Conservation (phyloP, 495 filamentous ascomycete species). For the Daldinia caldariorum region DNA sequence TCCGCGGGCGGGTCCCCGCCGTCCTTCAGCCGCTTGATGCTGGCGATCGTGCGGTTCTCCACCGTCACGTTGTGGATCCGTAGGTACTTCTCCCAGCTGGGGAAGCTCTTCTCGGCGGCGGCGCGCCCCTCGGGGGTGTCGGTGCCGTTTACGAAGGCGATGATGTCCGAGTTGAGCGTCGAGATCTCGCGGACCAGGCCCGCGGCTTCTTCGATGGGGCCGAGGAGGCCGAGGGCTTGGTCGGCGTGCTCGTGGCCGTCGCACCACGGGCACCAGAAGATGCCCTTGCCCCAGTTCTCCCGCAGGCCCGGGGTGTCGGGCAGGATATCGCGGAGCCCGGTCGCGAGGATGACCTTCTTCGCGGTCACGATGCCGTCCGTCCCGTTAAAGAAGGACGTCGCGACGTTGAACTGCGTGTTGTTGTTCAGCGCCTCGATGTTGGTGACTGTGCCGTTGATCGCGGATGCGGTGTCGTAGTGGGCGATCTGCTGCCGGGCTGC, state of each 20-base stretch:
- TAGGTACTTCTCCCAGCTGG: constrained; percentile 59
- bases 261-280: constrained; percentile 72
- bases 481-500: constrained; percentile 62
- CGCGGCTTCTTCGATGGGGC: constrained; percentile 52
- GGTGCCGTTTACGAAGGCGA: constrained; percentile 66
- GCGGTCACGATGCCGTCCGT: constrained; percentile 50
- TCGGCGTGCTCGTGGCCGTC: constrained; percentile 67
- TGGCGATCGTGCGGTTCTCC: constrained; percentile 63
- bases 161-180: constrained; percentile 55
- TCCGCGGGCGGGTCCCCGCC: constrained; percentile 53
- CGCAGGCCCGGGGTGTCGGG: constrained; percentile 62
- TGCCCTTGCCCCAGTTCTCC: constrained; percentile 65
- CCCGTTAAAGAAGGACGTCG: constrained; percentile 39
- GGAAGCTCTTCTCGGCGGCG: constrained; percentile 51
- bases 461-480: constrained; percentile 58
- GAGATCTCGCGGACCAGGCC: constrained; percentile 59
- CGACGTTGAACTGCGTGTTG: constrained; percentile 59
- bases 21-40: constrained; percentile 58
- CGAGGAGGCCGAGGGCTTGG: constrained; percentile 64
- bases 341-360: constrained; percentile 65
- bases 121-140: constrained; percentile 55
- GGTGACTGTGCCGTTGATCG: constrained; percentile 62
- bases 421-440: constrained; percentile 53
- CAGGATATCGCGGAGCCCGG: constrained; percentile 63
- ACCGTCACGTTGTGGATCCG: constrained; percentile 59